A percentile compares a stretch with the other conserved stretches of the same genome.
These are phyloP conservation scores for Clitocybe nebularis DNA, from an alignment of 1,284 basidiomycete species.

Conservation along the genomic window DNA sequence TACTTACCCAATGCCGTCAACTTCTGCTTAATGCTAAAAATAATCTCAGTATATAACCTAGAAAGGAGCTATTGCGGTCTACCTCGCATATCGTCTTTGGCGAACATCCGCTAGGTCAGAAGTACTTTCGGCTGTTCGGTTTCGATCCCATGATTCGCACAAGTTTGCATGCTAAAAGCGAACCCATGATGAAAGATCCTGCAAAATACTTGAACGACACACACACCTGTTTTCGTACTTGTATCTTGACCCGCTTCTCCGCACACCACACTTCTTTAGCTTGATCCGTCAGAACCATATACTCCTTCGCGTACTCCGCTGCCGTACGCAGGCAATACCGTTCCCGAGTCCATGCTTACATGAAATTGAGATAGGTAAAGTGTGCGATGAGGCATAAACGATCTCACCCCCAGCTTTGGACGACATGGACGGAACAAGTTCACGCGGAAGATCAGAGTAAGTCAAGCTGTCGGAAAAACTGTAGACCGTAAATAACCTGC, in stretches of 20 bases:
- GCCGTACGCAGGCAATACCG: slow-evolving; percentile 3
- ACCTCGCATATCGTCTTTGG: background rate
- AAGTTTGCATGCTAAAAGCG: background rate
- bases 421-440: background rate
- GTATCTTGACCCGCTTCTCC: slow-evolving; percentile 19
- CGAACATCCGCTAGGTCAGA: background rate
- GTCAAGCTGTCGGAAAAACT: background rate
- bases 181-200: background rate
- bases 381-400: background rate
- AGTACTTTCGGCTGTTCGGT: slow-evolving; percentile 1
- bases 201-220: too few species aligned
- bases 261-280: slow-evolving; percentile 15
- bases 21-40: background rate
- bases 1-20: background rate
- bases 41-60: background rate
- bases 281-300: background rate
- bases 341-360: background rate
- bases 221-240: background rate
- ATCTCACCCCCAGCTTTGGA: slow-evolving; percentile 1
- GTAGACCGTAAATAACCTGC: background rate
- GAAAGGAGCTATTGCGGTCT: background rate
- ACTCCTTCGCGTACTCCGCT: background rate
- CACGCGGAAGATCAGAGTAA: background rate
- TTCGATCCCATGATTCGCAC: slow-evolving; percentile 2
- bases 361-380: background rate